Conservation (phyloP, 2,329 filamentous ascomycete species). For the Venturia pyrina region DNA sequence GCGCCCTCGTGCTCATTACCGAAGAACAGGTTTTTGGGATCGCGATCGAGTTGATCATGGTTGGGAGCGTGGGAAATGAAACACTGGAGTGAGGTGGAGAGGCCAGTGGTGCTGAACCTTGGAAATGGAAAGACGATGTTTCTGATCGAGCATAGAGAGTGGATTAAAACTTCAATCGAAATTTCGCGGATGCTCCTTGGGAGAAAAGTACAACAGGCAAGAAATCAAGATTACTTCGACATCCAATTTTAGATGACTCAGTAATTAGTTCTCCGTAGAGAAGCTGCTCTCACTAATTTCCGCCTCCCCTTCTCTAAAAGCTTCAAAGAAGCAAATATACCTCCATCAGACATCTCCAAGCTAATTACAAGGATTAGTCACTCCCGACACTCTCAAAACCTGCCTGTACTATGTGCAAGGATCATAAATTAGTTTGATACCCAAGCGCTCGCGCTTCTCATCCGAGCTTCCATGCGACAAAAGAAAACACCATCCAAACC, state of each 20-base stretch:
- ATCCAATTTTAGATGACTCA: too few species aligned
- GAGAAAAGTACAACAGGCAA: background rate
- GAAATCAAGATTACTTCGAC: background rate
- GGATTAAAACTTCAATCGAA: background rate
- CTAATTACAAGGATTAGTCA: background rate
- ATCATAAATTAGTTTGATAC: background rate
- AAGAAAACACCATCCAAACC: background rate
- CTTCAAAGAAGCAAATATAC: background rate
- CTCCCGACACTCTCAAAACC: background rate
- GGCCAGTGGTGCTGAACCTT: too few species aligned
- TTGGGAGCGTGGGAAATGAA: too few species aligned
- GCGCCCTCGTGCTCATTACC: too few species aligned
- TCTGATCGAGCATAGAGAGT: too few species aligned
- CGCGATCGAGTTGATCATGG: too few species aligned
- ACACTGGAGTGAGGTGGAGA: too few species aligned
- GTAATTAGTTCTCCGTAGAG: background rate
- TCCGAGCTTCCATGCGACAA: background rate
- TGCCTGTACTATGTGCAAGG: background rate
- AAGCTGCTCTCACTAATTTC: background rate
- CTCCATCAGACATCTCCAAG: background rate
- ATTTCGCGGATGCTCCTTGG: background rate
- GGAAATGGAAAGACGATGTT: too few species aligned
- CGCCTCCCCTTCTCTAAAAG: background rate
- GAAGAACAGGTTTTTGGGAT: too few species aligned
- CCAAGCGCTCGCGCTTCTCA: background rate